Conservation (phyloP, 2,329 filamentous ascomycete species). For the Phoma sp. region DNA sequence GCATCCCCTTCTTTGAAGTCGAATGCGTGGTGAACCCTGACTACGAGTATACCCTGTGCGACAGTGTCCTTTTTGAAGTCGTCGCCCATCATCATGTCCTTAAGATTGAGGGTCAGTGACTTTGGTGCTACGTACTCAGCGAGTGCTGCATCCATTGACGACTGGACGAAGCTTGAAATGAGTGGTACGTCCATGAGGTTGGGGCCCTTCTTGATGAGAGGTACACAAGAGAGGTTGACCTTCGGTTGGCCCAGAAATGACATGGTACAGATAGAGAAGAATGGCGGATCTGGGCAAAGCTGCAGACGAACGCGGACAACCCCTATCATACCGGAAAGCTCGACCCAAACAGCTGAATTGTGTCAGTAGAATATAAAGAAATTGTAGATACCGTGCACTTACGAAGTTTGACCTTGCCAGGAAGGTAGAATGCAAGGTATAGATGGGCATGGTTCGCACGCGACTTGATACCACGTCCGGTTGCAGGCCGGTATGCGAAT, state of each 20-base stretch:
- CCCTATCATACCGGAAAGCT: constrained; percentile 75
- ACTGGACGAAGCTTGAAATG: constrained; percentile 78
- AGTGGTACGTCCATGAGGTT: constrained; percentile 80
- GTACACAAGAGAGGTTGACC: constrained; percentile 73
- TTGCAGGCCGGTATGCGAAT: constrained; percentile 73
- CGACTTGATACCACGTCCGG: constrained; percentile 65
- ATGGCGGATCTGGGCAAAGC: constrained; percentile 77
- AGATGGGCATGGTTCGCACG: constrained; percentile 77
- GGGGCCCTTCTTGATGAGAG: constrained; percentile 71
- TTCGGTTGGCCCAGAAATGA: constrained; percentile 79
- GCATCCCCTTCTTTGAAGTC: constrained; percentile 77
- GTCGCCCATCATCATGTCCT: constrained; percentile 79
- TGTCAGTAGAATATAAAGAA: constrained; percentile 22
- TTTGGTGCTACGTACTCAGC: constrained; percentile 80
- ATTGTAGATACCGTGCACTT: constrained; percentile 25
- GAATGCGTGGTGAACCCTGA: constrained; percentile 71
- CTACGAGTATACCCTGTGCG: constrained; percentile 69
- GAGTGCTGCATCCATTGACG: constrained; percentile 74
- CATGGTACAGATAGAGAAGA: constrained; percentile 76
- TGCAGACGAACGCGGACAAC: constrained; percentile 74
- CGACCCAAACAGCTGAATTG: constrained; percentile 72
- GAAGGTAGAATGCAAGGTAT: constrained; percentile 75
- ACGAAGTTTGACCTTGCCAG: constrained; percentile 61
- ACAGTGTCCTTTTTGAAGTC: constrained; percentile 80
- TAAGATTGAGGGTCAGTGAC: constrained; percentile 75